Conservation (phyloP, 2,329 filamentous ascomycete species). For the Plectosphaerella plurivora region DNA sequence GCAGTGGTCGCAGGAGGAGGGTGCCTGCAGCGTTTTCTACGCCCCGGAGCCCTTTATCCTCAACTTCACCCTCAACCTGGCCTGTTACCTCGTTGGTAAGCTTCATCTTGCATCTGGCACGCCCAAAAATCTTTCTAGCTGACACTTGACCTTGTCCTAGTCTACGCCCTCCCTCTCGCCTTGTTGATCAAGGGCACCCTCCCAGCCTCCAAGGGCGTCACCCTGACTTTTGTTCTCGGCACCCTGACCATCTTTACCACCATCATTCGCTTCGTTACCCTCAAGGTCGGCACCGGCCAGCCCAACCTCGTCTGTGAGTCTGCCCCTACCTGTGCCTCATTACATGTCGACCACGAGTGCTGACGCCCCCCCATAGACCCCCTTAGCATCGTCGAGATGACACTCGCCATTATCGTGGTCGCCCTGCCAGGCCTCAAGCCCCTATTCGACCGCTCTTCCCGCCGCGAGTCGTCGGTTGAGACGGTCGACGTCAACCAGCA, state of each 20-base stretch:
- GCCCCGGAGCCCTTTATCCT: constrained; percentile 26
- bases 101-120: background rate
- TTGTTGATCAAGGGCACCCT: constrained; percentile 20
- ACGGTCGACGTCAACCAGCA: constrained; percentile 6
- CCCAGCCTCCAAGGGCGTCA: constrained; percentile 14
- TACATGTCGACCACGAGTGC: no score
- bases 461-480: constrained; percentile 5
- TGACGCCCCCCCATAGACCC: constrained; percentile 6
- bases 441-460: constrained; percentile 9
- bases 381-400: constrained; percentile 16
- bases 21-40: constrained; percentile 28
- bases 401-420: constrained; percentile 16
- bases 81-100: constrained; percentile 25
- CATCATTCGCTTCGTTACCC: constrained; percentile 16
- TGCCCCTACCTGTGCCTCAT: no score
- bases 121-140: background rate
- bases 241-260: constrained; percentile 18
- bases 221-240: constrained; percentile 17
- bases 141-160: constrained; percentile 6
- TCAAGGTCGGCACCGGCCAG: constrained; percentile 18
- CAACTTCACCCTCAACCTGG: constrained; percentile 27
- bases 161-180: constrained; percentile 24
- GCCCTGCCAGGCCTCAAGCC: constrained; percentile 17
- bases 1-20: constrained; percentile 29
- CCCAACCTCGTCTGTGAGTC: constrained; percentile 20